These are phyloP conservation scores for Vitis hybrid DNA, from an alignment of 177 flowering plant genomes.

Conservation along the genomic window DNA sequence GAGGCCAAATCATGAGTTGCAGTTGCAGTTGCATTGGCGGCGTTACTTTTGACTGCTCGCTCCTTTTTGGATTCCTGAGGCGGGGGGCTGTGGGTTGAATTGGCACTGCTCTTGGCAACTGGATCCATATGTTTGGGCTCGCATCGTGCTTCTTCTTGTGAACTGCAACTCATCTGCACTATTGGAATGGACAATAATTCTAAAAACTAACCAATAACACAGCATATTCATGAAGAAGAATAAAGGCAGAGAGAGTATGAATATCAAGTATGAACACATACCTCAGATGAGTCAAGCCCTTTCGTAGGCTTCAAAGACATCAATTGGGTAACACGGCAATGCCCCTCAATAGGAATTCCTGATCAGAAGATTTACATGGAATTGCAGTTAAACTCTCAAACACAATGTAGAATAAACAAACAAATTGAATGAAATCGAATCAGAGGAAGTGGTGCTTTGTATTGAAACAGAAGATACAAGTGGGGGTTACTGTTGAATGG, in stretches of 20 bases:
- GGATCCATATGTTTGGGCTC: conserved; percentile 15
- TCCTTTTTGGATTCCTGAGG: conserved; percentile 4
- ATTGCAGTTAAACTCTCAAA: background rate
- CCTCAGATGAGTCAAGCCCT: conserved; percentile 21
- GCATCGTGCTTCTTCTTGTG: conserved; percentile 19
- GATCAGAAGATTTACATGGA: conserved; percentile 3
- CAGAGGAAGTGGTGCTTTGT: no score
- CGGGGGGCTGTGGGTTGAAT: background rate
- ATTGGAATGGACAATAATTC: background rate
- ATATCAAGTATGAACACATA: background rate
- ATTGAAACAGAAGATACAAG: no score
- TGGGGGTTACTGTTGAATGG: no score
- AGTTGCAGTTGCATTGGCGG: background rate
- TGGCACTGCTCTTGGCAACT: conserved; percentile 2
- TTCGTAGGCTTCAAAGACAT: conserved; percentile 27
- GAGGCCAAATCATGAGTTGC: conserved; percentile 2
- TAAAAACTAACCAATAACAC: background rate
- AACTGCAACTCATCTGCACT: conserved; percentile 28
- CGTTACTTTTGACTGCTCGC: conserved; percentile 12
- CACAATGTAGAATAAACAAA: no score
- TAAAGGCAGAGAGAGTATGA: background rate
- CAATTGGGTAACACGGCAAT: conserved; percentile 7
- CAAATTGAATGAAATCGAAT: no score
- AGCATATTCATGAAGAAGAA: background rate
- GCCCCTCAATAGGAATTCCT: conserved; percentile 17